A percentile compares a stretch with the other conserved stretches of the same genome.
Conservation (phyloP, 1,139 yeast species). For the Sugiyamaella pinicola region DNA sequence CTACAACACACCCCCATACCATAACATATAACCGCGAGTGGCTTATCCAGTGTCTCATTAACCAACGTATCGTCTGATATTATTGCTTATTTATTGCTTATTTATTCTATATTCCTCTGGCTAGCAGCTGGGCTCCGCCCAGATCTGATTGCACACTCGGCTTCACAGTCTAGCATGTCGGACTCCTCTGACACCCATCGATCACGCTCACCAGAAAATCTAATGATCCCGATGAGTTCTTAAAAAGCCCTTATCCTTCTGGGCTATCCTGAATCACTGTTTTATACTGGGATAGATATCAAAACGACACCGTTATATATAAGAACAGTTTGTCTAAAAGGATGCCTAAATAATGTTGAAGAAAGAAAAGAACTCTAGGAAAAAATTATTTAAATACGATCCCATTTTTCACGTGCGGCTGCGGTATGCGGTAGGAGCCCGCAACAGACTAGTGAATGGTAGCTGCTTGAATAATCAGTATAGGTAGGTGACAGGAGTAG, state of each 20-base stretch:
- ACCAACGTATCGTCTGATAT: slow-evolving; percentile 37
- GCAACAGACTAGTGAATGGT: no score
- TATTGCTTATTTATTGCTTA: slow-evolving; percentile 11
- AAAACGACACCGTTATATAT: slow-evolving; percentile 19
- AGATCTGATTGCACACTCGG: not conserved
- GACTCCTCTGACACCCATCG: slow-evolving; percentile 62
- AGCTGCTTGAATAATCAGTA: no score
- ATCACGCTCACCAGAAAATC: slow-evolving; percentile 42
- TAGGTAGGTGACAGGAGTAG: no score
- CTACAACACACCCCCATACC: slow-evolving; percentile 25
- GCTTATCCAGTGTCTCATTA: slow-evolving; percentile 41
- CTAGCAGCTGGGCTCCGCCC: not conserved
- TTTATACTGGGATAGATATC: slow-evolving; percentile 20
- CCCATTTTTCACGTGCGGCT: slow-evolving; percentile 4
- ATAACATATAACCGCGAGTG: slow-evolving; percentile 36
- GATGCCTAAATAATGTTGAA: slow-evolving; percentile 22
- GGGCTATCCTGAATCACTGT: slow-evolving; percentile 50
- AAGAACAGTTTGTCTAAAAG: slow-evolving; percentile 31
- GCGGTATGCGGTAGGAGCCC: not conserved
- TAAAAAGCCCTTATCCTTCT: slow-evolving; percentile 46
- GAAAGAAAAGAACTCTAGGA: not conserved
- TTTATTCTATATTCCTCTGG: not conserved
- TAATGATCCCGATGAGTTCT: slow-evolving; percentile 57
- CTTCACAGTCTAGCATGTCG: slow-evolving; percentile 44
- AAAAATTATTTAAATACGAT: not conserved